Conservation (phyloP, 805 yeast species). For the Blastobotrys attinorum region DNA sequence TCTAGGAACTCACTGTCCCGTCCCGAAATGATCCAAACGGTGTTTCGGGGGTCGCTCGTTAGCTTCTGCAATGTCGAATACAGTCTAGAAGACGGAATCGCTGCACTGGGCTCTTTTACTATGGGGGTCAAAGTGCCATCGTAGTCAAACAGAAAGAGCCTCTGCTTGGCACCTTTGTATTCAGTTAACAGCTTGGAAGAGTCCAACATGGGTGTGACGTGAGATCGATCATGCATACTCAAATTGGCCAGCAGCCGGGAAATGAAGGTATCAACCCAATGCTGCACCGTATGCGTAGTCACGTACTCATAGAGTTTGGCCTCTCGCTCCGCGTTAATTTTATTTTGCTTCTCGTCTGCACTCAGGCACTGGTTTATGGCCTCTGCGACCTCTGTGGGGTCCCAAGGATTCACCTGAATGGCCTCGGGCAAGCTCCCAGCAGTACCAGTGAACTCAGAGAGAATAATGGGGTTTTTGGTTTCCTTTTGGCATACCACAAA, state of each 20-base stretch:
- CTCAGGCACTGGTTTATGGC: conserved; percentile 63
- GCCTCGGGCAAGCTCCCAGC: conserved; percentile 39
- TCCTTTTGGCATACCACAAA: conserved; percentile 68
- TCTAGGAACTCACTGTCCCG: conserved; percentile 87
- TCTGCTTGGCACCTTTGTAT: conserved; percentile 53
- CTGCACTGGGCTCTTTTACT: conserved; percentile 96
- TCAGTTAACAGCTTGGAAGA: conserved; percentile 52
- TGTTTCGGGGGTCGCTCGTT: conserved; percentile 69
- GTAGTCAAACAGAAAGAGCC: conserved; percentile 87
- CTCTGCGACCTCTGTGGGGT: conserved; percentile 84
- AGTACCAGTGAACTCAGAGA: conserved; percentile 92
- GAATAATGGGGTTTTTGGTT: conserved; percentile 64
- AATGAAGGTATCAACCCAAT: conserved; percentile 67
- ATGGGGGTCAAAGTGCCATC: conserved; percentile 98
- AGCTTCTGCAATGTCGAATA: conserved; percentile 50
- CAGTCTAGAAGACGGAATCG: conserved; percentile 79
- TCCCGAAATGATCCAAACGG: conserved; percentile 93
- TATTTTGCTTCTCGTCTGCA: conserved; percentile 34
- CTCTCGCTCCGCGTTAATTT: conserved; percentile 27
- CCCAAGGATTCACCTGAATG: conserved; percentile 95
- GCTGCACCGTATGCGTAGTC: conserved; percentile 62
- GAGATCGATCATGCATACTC: conserved; percentile 35
- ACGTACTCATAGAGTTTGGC: conserved; percentile 54
- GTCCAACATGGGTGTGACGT: conserved; percentile 76
- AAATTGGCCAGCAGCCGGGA: conserved; percentile 32